Evolutionary conservation across 495 filamentous ascomycete species (phyloP).

Genomic region (Talaromyces thailandensis): DNA sequence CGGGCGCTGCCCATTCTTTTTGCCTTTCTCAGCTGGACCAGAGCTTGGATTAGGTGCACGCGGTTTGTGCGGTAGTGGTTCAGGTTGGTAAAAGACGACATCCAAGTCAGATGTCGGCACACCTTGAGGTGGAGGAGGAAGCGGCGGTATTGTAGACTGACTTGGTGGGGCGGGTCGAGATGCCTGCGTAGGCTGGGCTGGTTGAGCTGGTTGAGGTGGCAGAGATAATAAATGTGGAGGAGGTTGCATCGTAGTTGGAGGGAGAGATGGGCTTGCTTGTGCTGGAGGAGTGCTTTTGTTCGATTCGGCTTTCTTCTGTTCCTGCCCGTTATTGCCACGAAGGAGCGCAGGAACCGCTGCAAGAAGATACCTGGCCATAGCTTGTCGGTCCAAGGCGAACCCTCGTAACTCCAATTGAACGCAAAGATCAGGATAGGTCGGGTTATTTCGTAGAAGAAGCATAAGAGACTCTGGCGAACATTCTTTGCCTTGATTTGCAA

Average conservation of each 20-base stretch:
- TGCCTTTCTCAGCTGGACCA: background rate
- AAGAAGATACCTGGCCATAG: slow-evolving; percentile 36
- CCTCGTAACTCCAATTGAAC: slow-evolving; percentile 35
- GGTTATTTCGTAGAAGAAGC: slow-evolving; percentile 34
- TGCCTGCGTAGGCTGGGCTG: background rate
- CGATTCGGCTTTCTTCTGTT: slow-evolving; percentile 2
- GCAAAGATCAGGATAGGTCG: slow-evolving; percentile 41
- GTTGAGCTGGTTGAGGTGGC: background rate
- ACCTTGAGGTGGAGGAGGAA: background rate
- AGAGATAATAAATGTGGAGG: background rate
- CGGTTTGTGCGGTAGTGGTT: background rate
- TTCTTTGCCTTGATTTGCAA: slow-evolving; percentile 15
- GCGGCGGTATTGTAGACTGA: background rate
- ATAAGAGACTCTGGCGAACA: slow-evolving; percentile 25
- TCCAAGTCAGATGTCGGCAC: background rate
- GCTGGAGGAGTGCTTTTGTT: background rate
- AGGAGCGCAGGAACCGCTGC: slow-evolving; percentile 30
- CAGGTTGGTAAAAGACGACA: background rate
- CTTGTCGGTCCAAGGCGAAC: slow-evolving; percentile 31
- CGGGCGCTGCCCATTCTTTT: background rate
- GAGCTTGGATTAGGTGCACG: background rate
- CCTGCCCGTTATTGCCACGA: background rate
- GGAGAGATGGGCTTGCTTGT: background rate
- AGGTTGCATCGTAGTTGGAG: slow-evolving; percentile 3
- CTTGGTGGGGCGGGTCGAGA: background rate